Percentiles rank a stretch among this genome's conserved stretches.
These are phyloP conservation scores for Huiozyma naganishii DNA, from an alignment of 805 yeast genomes.

Conservation along the genomic window DNA sequence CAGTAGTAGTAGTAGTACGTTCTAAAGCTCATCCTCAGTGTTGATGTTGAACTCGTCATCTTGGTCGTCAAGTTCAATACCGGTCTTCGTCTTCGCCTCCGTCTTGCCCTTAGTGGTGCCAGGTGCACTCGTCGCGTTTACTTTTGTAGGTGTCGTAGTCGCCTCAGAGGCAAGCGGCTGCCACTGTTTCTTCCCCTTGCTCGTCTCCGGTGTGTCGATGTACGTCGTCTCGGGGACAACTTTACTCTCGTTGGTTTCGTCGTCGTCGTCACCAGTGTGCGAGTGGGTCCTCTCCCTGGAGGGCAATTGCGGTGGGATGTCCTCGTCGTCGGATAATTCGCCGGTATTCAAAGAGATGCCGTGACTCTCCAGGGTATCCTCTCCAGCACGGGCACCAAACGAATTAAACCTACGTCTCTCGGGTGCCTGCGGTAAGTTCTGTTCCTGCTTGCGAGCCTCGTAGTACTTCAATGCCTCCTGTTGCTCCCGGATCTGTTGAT, in stretches of 20 bases:
- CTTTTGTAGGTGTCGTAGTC: slow-evolving; percentile 20
- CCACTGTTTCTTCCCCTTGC: slow-evolving; percentile 16
- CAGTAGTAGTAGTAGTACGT: background rate
- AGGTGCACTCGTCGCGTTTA: slow-evolving; percentile 5
- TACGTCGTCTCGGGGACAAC: slow-evolving; percentile 24
- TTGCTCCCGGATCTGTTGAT: slow-evolving; percentile 8
- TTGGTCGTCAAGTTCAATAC: background rate
- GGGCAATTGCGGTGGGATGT: slow-evolving; percentile 27
- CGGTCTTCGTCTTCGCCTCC: too few species aligned
- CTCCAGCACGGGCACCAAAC: slow-evolving; percentile 25
- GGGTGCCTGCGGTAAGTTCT: slow-evolving; percentile 4
- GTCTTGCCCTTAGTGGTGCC: too few species aligned
- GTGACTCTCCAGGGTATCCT: slow-evolving; percentile 22
- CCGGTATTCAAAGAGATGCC: slow-evolving; percentile 24
- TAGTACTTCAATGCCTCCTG: slow-evolving; percentile 11
- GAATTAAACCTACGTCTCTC: slow-evolving; percentile 25
- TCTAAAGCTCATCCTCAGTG: slow-evolving; percentile 24
- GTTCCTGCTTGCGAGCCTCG: slow-evolving; percentile 4
- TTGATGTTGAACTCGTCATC: slow-evolving; percentile 24
- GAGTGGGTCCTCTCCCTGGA: slow-evolving; percentile 8
- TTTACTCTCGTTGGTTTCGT: slow-evolving; percentile 7
- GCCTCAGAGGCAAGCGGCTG: slow-evolving; percentile 22
- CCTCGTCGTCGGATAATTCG: slow-evolving; percentile 25
- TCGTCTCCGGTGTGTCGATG: slow-evolving; percentile 24
- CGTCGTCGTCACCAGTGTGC: background rate